Percentiles rank a stretch among this genome's conserved stretches.
These are phyloP conservation scores for Corynespora cassiicola DNA, from an alignment of 2,329 filamentous ascomycete genomes.

Conservation along the genomic window DNA sequence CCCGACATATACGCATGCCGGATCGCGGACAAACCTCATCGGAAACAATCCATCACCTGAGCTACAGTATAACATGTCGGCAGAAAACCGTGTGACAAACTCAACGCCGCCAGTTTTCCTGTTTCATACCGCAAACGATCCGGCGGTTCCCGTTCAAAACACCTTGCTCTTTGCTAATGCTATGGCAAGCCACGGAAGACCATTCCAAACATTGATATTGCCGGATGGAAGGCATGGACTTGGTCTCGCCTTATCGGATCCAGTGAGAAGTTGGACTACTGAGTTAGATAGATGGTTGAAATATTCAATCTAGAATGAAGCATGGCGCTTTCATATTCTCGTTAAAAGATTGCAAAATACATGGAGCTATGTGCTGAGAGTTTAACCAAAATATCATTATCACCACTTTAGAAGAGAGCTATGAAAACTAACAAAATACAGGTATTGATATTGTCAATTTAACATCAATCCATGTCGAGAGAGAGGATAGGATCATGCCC, in stretches of 20 bases:
- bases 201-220: slow-evolving; percentile 6
- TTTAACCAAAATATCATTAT: no score
- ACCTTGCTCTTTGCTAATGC: slow-evolving; percentile 8
- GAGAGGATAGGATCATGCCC: no score
- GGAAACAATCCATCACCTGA: slow-evolving; percentile 7
- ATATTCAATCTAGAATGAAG: slow-evolving; percentile 7
- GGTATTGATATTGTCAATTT: no score
- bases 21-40: slow-evolving; percentile 11
- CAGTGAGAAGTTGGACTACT: slow-evolving; percentile 8
- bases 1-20: slow-evolving; percentile 7
- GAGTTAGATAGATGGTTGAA: slow-evolving; percentile 11
- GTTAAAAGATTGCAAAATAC: no score
- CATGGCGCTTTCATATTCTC: no score
- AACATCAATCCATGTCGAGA: no score
- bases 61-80: slow-evolving; percentile 4
- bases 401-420: no score
- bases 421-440: no score
- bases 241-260: slow-evolving; percentile 7
- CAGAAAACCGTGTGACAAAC: slow-evolving; percentile 10
- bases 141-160: slow-evolving; percentile 8
- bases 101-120: slow-evolving; percentile 10
- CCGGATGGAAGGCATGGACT: slow-evolving; percentile 10
- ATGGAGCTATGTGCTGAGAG: no score
- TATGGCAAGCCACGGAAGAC: slow-evolving; percentile 7
- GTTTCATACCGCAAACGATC: slow-evolving; percentile 12